phyloP scores from a whole-genome alignment of 2,329 filamentous ascomycete genomes.

The Botrytis paeoniae region DNA sequence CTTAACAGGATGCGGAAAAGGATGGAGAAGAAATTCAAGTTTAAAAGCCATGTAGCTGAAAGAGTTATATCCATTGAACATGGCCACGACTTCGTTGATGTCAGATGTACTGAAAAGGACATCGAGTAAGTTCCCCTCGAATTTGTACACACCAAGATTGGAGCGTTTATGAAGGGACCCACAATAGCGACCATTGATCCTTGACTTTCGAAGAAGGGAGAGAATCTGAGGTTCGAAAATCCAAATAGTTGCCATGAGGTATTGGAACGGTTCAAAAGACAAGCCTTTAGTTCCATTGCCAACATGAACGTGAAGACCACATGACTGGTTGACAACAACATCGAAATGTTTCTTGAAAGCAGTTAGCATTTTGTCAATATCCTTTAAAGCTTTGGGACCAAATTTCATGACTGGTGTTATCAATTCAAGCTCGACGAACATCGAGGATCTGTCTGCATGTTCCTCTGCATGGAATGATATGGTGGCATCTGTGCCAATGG shows the following conservation, averaged over 20 bases:
- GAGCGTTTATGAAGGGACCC: neutral
- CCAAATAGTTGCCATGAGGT: slow-evolving; percentile 31
- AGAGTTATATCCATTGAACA: neutral
- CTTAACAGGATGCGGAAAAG: neutral
- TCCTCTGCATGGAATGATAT: neutral
- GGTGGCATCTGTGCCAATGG: neutral
- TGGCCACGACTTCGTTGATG: neutral
- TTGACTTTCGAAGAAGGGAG: slow-evolving; percentile 26
- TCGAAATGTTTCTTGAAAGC: neutral
- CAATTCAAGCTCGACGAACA: neutral
- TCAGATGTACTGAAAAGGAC: neutral
- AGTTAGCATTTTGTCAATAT: neutral
- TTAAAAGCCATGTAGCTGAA: neutral
- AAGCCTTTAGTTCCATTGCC: slow-evolving; percentile 32
- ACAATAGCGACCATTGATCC: neutral
- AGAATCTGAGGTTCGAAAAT: slow-evolving; percentile 35
- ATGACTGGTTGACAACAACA: slow-evolving; percentile 23
- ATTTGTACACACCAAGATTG: neutral
- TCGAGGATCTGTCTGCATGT: neutral
- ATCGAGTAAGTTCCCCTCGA: neutral
- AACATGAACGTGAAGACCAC: slow-evolving; percentile 37
- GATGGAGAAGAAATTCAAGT: neutral
- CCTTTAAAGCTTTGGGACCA: neutral
- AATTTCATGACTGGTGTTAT: neutral
- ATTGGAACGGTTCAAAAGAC: slow-evolving; percentile 29